Percentiles rank a stretch among this genome's conserved stretches.
Conservation (phyloP, 805 yeast species). For the Pichia deserticola region DNA sequence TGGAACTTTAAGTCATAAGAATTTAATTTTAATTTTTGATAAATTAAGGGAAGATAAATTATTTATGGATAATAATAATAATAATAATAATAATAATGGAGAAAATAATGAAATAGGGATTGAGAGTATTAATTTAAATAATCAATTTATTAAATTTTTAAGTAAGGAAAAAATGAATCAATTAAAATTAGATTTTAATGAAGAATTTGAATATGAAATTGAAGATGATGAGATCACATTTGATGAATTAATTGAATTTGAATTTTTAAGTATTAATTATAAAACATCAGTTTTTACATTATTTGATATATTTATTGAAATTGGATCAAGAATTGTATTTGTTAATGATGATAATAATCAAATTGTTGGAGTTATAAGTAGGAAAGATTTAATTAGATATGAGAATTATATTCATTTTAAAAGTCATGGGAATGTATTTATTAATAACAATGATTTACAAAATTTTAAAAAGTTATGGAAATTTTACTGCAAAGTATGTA, state of each 20-base stretch:
- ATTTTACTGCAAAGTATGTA: not conserved
- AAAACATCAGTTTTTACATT: conserved; percentile 52
- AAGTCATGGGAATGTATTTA: conserved; percentile 21
- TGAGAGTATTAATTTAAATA: not conserved
- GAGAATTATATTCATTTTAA: conserved; percentile 33
- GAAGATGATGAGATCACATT: conserved; percentile 3
- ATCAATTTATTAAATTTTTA: conserved; percentile 12
- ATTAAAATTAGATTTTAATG: not conserved
- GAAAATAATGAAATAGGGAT: not conserved
- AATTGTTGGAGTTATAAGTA: conserved; percentile 69
- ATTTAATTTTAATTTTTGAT: conserved; percentile 22
- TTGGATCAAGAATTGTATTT: conserved; percentile 73
- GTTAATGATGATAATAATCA: conserved; percentile 62
- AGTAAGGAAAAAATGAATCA: conserved; percentile 5
- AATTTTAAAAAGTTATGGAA: conserved; percentile 16
- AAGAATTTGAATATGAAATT: not conserved
- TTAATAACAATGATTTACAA: conserved; percentile 17
- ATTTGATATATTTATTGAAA: conserved; percentile 59
- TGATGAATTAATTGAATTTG: conserved; percentile 32
- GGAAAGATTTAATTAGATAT: conserved; percentile 73
- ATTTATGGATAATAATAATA: too few relatives aligned
- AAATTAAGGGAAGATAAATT: conserved; percentile 3
- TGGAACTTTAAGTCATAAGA: conserved; percentile 41
- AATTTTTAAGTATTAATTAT: conserved; percentile 56
- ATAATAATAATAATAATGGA: not conserved